Evolutionary conservation across 148 eudicot species (phyloP).

Genomic region (Nepenthes gracilis): DNA sequence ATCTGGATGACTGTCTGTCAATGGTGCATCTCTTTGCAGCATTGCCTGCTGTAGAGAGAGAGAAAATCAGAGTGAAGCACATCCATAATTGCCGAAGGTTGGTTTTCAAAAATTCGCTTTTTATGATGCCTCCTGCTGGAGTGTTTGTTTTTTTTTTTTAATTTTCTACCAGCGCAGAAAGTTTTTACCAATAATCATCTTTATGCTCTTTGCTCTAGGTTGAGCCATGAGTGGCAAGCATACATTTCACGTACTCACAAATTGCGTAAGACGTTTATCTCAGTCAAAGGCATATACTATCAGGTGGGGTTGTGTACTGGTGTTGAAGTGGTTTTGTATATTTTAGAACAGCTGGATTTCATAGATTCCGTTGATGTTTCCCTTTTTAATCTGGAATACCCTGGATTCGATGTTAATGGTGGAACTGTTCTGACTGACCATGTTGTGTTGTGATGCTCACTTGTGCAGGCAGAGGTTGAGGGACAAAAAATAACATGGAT

Average conservation of each 20-base stretch:
- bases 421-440: background rate
- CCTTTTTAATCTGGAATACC: background rate
- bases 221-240: slow-evolving; percentile 97
- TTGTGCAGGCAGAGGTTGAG: slow-evolving; percentile 63
- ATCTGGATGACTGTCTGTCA: slow-evolving; percentile 80
- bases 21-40: slow-evolving; percentile 98
- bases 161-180: background rate
- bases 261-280: slow-evolving; percentile 72
- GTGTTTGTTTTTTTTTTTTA: background rate
- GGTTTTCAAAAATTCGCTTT: background rate
- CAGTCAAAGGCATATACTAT: slow-evolving; percentile 94
- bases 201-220: slow-evolving; percentile 22
- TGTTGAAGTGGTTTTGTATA: no score
- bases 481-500: slow-evolving; percentile 96
- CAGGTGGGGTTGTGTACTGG: slow-evolving; percentile 30
- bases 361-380: background rate
- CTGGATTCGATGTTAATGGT: background rate
- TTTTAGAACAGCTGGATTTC: no score
- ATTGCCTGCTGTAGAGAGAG: slow-evolving; percentile 69
- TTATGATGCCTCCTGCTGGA: background rate
- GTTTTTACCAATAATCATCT: background rate
- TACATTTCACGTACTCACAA: slow-evolving; percentile 81
- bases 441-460: slow-evolving; percentile 1
- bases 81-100: slow-evolving; percentile 88
- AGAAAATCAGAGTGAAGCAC: slow-evolving; percentile 59